phyloP scores from a whole-genome alignment of 129 eudicot species.

The carrot (Daucus carota) region DH1_v3.0 NC_030383.2:58310001-58310500 shows the following conservation, averaged over 20 bases:
- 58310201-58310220: not conserved
- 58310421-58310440: too few species aligned
- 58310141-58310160: not conserved
- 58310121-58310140: not conserved
- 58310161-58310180: too few species aligned
- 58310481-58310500: not conserved
- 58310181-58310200: not conserved
- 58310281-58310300: too few species aligned
- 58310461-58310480: not conserved
- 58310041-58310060: not conserved
- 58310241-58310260: not conserved
- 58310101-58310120: not conserved
- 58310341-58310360: too few species aligned
- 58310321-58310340: too few species aligned
- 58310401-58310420: not conserved
- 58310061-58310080: not conserved
- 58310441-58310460: not conserved
- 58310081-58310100: not conserved
- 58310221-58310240: too few species aligned
- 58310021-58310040: not conserved
- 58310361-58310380: too few species aligned
- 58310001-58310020: constrained; percentile 14
- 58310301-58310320: too few species aligned
- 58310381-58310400: too few species aligned
- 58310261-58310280: too few species aligned